phyloP scores from a whole-genome alignment of 2,329 filamentous ascomycete genomes.

The Fusarium coicis region DNA sequence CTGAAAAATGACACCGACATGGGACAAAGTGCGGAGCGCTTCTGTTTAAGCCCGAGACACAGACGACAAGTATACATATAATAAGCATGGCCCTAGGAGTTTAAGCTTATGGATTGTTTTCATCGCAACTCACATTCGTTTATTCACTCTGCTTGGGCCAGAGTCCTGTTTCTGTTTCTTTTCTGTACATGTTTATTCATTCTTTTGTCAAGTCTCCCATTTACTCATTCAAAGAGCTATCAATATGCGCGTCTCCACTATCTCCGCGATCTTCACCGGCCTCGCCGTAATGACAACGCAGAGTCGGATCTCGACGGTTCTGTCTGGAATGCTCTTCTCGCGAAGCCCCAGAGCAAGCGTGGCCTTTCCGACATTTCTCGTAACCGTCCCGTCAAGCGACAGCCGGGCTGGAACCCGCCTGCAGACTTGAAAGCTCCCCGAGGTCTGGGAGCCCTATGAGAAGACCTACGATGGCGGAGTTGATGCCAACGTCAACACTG shows the following conservation, averaged over 20 bases:
- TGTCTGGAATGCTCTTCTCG: constrained; percentile 31
- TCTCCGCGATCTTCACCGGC: constrained; percentile 4
- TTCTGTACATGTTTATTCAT: not conserved
- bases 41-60: not conserved
- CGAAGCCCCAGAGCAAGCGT: constrained; percentile 2
- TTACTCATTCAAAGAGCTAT: not conserved
- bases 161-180: constrained; percentile 2
- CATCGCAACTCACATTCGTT: not conserved
- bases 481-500: constrained; percentile 44
- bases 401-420: constrained; percentile 35
- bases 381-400: constrained; percentile 33
- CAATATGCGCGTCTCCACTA: constrained; percentile 13
- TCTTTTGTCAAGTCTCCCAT: not conserved
- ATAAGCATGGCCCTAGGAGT: too few species aligned
- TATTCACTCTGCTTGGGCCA: constrained; percentile 11
- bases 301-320: constrained; percentile 31
- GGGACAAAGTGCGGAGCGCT: not conserved
- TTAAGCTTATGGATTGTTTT: not conserved
- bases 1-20: not conserved
- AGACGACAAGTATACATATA: not conserved
- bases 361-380: not conserved
- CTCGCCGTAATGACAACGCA: constrained; percentile 12
- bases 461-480: constrained; percentile 23
- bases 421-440: constrained; percentile 15
- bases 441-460: constrained; percentile 33